phyloP scores from a whole-genome alignment of 768 basidiomycete species.

The Termitomyces sp. region DNA sequence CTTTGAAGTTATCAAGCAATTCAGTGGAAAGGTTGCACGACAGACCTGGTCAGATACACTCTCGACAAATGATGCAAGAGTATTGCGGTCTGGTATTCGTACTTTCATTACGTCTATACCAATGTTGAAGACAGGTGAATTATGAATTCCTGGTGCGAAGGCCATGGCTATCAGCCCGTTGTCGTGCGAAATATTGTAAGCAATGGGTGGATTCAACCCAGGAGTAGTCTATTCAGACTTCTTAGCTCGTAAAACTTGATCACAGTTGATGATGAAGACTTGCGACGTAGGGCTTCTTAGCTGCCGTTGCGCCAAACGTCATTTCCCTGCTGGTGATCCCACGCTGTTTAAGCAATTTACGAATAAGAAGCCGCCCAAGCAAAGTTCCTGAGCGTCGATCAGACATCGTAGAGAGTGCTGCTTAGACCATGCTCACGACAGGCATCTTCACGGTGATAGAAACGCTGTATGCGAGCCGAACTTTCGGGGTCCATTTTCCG shows the following conservation, averaged over 20 bases:
- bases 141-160: constrained; percentile 40
- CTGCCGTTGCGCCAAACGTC: constrained; percentile 52
- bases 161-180: constrained; percentile 70
- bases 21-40: constrained; percentile 4
- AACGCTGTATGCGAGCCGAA: constrained; percentile 55
- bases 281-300: constrained; percentile 78
- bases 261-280: constrained; percentile 23
- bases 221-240: constrained; percentile 37
- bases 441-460: constrained; percentile 70
- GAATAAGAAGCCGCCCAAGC: constrained; percentile 71
- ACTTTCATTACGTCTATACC: constrained; percentile 86
- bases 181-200: constrained; percentile 83
- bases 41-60: constrained; percentile 63
- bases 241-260: background rate
- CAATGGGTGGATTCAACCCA: constrained; percentile 51
- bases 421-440: constrained; percentile 51
- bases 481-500: constrained; percentile 55
- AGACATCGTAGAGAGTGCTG: background rate
- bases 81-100: constrained; percentile 54
- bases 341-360: constrained; percentile 56
- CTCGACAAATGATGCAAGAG: constrained; percentile 59
- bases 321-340: constrained; percentile 48
- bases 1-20: background rate
- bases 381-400: constrained; percentile 55
- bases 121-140: constrained; percentile 54